These are phyloP conservation scores for Monosporascus sp. DNA, from an alignment of 2,329 filamentous ascomycete species.

Conservation along the genomic window DNA sequence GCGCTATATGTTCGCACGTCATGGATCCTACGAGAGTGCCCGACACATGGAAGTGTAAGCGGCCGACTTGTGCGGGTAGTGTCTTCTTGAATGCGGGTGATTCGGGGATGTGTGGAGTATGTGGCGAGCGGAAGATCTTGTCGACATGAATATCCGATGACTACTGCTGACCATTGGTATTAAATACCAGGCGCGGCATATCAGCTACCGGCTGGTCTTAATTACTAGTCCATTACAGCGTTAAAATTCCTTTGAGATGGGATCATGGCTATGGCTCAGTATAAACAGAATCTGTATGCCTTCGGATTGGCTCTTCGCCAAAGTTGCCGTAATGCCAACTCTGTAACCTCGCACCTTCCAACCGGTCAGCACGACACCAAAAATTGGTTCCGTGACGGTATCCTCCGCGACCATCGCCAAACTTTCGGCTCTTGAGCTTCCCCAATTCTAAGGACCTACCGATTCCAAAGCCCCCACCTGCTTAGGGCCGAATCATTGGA, in stretches of 20 bases:
- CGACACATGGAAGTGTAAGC: slow-evolving; percentile 59
- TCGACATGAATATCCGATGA: slow-evolving; percentile 3
- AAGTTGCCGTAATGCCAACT: neutral
- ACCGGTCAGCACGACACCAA: neutral
- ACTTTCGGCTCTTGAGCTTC: neutral
- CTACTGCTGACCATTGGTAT: too few relatives aligned
- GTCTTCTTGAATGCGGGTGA: slow-evolving; percentile 65
- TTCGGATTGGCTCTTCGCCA: neutral
- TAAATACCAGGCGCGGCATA: too few relatives aligned
- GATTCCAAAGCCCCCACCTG: too few relatives aligned
- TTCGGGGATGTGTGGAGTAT: slow-evolving; percentile 64
- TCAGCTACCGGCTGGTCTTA: too few relatives aligned
- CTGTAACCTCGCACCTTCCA: neutral
- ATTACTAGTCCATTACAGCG: too few relatives aligned
- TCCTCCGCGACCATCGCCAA: neutral
- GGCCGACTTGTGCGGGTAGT: slow-evolving; percentile 47
- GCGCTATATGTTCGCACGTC: slow-evolving; percentile 66
- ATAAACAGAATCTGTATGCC: too few relatives aligned
- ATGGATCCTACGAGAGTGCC: slow-evolving; percentile 48
- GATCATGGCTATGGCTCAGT: too few relatives aligned
- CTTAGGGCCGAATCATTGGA: neutral
- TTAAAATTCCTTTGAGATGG: too few relatives aligned
- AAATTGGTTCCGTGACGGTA: neutral
- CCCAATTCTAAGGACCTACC: too few relatives aligned
- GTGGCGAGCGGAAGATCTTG: slow-evolving; percentile 40